Evolutionary conservation across 1,284 basidiomycete species (phyloP).

Genomic region (Cryptococcus sp.): DNA sequence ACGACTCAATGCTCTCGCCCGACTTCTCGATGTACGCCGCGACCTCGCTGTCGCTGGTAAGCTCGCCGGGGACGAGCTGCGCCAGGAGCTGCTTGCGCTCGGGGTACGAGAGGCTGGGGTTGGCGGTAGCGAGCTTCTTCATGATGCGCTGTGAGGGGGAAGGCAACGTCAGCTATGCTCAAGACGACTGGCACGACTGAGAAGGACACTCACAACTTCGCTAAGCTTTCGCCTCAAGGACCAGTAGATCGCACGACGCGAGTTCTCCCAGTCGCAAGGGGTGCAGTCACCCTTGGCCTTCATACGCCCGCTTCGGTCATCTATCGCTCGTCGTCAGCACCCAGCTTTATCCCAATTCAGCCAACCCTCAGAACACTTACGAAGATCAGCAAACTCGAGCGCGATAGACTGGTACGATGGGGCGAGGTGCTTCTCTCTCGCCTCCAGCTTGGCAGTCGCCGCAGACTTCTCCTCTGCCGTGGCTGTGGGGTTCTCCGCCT

Average conservation of each 20-base stretch:
- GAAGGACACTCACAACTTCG: conserved; percentile 43
- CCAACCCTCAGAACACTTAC: conserved; percentile 62
- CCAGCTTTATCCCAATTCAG: conserved; percentile 11
- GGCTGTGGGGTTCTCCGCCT: conserved; percentile 69
- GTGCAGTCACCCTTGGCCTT: conserved; percentile 93
- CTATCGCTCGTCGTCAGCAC: neutral
- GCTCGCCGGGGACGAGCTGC: conserved; percentile 40
- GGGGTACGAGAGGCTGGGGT: conserved; percentile 45
- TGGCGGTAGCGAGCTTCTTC: conserved; percentile 47
- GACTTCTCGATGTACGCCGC: conserved; percentile 49
- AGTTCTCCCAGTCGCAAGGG: conserved; percentile 77
- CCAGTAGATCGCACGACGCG: conserved; percentile 95
- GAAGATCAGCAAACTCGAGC: conserved; percentile 91
- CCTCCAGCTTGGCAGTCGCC: conserved; percentile 65
- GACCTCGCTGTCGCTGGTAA: conserved; percentile 39
- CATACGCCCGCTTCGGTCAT: conserved; percentile 90
- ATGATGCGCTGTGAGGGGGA: conserved; percentile 37
- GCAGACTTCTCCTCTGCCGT: conserved; percentile 68
- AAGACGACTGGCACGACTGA: neutral
- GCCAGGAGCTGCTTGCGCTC: conserved; percentile 43
- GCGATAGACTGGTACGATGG: conserved; percentile 94
- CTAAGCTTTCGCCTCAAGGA: conserved; percentile 64
- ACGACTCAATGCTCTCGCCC: conserved; percentile 35
- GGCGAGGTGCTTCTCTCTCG: conserved; percentile 76
- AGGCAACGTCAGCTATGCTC: neutral